phyloP scores from a whole-genome alignment of 192 early-diverging fungal genomes.

The Coemansia sp. region DNA sequence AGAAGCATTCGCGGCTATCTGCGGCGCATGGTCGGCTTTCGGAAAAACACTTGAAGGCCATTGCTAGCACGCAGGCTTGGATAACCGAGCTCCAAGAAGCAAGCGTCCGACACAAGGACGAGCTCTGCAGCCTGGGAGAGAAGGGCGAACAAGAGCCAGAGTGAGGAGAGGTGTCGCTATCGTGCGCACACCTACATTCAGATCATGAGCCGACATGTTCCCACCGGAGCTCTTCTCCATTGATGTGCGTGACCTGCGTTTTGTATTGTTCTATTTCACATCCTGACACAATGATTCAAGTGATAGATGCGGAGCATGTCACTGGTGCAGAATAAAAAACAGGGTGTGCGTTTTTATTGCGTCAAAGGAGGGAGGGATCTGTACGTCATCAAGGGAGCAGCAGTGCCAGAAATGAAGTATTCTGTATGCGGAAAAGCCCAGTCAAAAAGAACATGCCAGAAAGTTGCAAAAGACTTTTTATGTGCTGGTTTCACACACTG shows the following conservation, averaged over 20 bases:
- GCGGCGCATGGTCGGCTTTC: slow-evolving; percentile 23
- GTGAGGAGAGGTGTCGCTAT: not conserved
- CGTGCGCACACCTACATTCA: not conserved
- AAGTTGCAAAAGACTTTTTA: too few relatives aligned
- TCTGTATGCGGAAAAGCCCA: too few relatives aligned
- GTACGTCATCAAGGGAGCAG: too few relatives aligned
- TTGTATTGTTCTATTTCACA: slow-evolving; percentile 1
- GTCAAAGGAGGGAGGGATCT: not conserved
- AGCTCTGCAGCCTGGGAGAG: slow-evolving; percentile 14
- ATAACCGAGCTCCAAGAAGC: slow-evolving; percentile 45
- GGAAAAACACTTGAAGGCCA: slow-evolving; percentile 29
- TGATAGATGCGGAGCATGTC: not conserved
- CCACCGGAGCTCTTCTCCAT: not conserved
- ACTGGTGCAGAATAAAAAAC: not conserved
- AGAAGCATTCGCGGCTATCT: slow-evolving; percentile 19
- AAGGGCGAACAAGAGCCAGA: not conserved
- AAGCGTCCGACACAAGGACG: slow-evolving; percentile 23
- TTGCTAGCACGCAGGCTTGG: slow-evolving; percentile 55
- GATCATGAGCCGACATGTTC: slow-evolving; percentile 10
- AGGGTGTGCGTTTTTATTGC: not conserved
- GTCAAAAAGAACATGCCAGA: too few relatives aligned
- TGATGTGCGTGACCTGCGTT: not conserved
- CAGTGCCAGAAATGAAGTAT: too few relatives aligned
- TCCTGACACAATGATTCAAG: not conserved
- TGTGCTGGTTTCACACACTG: too few relatives aligned